Percentiles rank a stretch among this genome's conserved stretches.
Evolutionary conservation across 257 asterid genomes (phyloP).

Genomic region (Ilex asprella): DNA sequence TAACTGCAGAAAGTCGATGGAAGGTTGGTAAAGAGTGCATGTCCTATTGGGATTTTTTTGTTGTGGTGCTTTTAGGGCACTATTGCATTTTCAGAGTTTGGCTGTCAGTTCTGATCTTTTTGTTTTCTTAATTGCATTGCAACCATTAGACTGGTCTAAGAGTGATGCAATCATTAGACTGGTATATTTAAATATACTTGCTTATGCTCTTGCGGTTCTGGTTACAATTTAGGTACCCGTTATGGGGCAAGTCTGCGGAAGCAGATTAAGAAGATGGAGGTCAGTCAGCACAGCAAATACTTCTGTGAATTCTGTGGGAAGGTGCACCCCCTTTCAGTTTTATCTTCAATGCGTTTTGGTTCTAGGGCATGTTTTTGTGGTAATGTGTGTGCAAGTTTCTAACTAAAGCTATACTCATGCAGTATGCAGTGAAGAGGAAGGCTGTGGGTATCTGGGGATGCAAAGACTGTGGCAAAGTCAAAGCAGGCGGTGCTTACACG

Average conservation of each 20-base stretch:
- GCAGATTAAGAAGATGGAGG: constrained; percentile 61
- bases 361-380: neutral
- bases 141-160: too few species aligned
- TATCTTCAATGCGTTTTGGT: too few species aligned
- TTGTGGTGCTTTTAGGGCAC: too few species aligned
- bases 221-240: constrained; percentile 40
- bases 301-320: constrained; percentile 52
- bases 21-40: too few species aligned
- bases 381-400: neutral
- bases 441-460: constrained; percentile 71
- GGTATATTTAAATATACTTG: too few species aligned
- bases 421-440: constrained; percentile 62
- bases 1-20: too few species aligned
- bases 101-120: too few species aligned
- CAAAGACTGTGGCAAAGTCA: constrained; percentile 59
- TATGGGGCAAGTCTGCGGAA: constrained; percentile 66
- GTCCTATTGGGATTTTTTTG: too few species aligned
- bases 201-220: too few species aligned
- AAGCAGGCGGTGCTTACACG: constrained; percentile 65
- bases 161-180: too few species aligned
- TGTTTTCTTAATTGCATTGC: too few species aligned
- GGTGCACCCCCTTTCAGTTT: constrained; percentile 19
- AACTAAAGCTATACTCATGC: constrained; percentile 3
- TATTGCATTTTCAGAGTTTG: too few species aligned
- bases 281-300: constrained; percentile 51